Conservation (phyloP, 2,329 filamentous ascomycete species). For the Clarireedia monteithiana region DNA sequence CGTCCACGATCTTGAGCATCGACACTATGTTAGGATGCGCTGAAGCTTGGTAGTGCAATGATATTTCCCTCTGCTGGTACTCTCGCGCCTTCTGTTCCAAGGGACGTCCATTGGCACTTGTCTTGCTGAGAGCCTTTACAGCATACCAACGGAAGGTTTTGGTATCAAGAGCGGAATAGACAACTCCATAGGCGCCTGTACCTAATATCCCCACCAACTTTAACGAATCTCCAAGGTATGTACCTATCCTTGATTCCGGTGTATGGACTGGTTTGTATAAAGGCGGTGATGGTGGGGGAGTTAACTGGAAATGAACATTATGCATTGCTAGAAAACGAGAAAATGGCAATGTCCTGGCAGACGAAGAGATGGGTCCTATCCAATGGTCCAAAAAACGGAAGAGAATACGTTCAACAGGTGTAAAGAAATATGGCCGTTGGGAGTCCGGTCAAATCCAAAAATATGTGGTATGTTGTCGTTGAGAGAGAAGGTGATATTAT, state of each 20-base stretch:
- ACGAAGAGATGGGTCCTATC: constrained; percentile 1
- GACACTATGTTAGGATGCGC: constrained; percentile 90
- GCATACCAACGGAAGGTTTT: constrained; percentile 65
- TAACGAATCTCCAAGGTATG: constrained; percentile 59
- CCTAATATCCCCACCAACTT: constrained; percentile 81
- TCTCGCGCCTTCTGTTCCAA: constrained; percentile 79
- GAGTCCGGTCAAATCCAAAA: neutral
- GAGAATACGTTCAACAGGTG: constrained; percentile 2
- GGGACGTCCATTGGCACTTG: constrained; percentile 59
- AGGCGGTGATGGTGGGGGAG: constrained; percentile 16
- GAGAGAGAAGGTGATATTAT: neutral
- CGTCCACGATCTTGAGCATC: constrained; percentile 87
- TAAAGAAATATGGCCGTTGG: constrained; percentile 1
- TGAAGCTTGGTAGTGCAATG: constrained; percentile 82
- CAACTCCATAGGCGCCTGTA: constrained; percentile 91
- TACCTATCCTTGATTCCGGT: constrained; percentile 81
- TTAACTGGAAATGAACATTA: constrained; percentile 8
- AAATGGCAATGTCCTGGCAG: constrained; percentile 2
- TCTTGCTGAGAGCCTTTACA: constrained; percentile 94
- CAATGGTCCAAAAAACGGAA: constrained; percentile 6
- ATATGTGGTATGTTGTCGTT: no score
- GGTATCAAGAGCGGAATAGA: constrained; percentile 86
- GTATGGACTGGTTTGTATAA: constrained; percentile 27
- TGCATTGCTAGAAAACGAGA: constrained; percentile 7
- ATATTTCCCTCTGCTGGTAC: constrained; percentile 91